These are phyloP conservation scores for Casaregolazyma lundiana DNA, from an alignment of 1,139 yeast genomes.

Conservation along the genomic window DNA sequence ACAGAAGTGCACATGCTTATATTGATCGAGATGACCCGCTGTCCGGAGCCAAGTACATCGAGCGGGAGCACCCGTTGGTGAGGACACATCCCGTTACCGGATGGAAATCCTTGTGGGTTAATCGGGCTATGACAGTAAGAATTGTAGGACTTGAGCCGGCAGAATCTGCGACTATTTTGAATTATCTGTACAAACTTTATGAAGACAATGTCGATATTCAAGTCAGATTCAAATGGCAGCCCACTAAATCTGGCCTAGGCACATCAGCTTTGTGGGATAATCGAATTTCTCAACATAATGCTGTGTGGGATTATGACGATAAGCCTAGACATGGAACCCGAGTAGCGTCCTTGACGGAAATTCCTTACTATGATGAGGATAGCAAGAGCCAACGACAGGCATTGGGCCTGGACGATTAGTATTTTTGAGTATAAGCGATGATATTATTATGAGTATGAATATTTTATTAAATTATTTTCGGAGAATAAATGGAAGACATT, in stretches of 20 bases:
- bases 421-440: too few species aligned
- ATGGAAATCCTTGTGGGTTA: slow-evolving; percentile 47
- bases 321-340: slow-evolving; percentile 53
- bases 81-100: slow-evolving; percentile 55
- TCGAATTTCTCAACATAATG: slow-evolving; percentile 45
- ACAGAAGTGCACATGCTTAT: slow-evolving; percentile 42
- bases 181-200: slow-evolving; percentile 39
- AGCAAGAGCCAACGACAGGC: slow-evolving; percentile 55
- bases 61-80: slow-evolving; percentile 45
- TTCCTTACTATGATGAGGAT: slow-evolving; percentile 47
- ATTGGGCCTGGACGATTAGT: slow-evolving; percentile 22
- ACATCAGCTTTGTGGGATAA: slow-evolving; percentile 59
- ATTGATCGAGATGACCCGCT: slow-evolving; percentile 41
- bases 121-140: slow-evolving; percentile 41
- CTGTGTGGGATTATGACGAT: slow-evolving; percentile 52
- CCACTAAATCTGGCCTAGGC: slow-evolving; percentile 45
- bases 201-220: slow-evolving; percentile 48
- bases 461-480: too few species aligned
- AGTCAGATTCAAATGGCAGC: slow-evolving; percentile 53
- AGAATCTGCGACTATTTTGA: slow-evolving; percentile 39
- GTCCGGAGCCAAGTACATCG: slow-evolving; percentile 40
- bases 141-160: slow-evolving; percentile 44
- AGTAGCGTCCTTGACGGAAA: slow-evolving; percentile 54
- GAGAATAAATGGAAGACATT: too few species aligned
- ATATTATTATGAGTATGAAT: too few species aligned